These are phyloP conservation scores for Pseudomassariella vexata DNA, from an alignment of 2,329 filamentous ascomycete species.

Conservation along the genomic window DNA sequence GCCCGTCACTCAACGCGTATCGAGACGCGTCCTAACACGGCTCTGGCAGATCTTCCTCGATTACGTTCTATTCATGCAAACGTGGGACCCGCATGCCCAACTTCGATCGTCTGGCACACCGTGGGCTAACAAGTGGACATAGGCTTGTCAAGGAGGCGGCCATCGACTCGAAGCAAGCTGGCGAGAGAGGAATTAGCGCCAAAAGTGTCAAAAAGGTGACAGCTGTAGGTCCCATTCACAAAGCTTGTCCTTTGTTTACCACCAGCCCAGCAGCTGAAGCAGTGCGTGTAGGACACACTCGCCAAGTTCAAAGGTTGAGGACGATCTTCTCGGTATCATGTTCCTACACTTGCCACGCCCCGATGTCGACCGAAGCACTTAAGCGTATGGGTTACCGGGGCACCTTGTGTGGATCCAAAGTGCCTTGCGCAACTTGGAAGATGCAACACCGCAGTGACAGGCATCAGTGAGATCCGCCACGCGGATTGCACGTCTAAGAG, in stretches of 20 bases:
- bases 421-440: too few species aligned
- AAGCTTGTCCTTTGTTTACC: too few species aligned
- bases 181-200: conserved; percentile 69
- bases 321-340: too few species aligned
- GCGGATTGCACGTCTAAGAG: too few species aligned
- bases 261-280: neutral
- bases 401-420: too few species aligned
- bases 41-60: conserved; percentile 68
- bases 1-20: conserved; percentile 14
- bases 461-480: too few species aligned
- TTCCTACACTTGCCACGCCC: too few species aligned
- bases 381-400: too few species aligned
- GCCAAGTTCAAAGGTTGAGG: conserved; percentile 63
- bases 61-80: conserved; percentile 76
- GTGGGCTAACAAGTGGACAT: conserved; percentile 6
- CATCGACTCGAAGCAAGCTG: conserved; percentile 68
- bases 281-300: conserved; percentile 50
- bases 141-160: conserved; percentile 76
- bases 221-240: conserved; percentile 58
- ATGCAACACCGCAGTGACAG: too few species aligned
- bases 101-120: too few species aligned
- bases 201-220: conserved; percentile 73
- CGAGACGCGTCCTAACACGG: conserved; percentile 18
- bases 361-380: too few species aligned
- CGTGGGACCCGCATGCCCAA: conserved; percentile 29